phyloP scores from a whole-genome alignment of 345 rosid genomes.

The Gossypium rotundifolium region DNA sequence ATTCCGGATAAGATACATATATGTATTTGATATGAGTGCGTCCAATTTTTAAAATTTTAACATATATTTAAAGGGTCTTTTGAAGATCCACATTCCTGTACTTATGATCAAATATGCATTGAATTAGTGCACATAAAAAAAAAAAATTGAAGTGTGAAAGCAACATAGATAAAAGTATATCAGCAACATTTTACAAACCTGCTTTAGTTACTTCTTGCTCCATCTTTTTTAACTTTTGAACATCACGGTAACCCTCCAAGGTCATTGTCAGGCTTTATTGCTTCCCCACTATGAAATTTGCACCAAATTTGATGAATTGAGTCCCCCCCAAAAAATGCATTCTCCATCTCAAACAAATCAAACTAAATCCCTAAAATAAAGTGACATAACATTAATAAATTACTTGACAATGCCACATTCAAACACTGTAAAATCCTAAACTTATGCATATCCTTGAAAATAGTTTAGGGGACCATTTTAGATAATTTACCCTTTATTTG shows the following conservation, averaged over 20 bases:
- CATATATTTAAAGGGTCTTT: too few species aligned
- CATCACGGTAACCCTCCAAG: not conserved
- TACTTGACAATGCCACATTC: not conserved
- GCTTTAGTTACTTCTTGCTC: conserved; percentile 32
- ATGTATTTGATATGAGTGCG: too few species aligned
- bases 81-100: not conserved
- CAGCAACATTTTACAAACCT: conserved; percentile 22
- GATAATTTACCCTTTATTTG: not conserved
- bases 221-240: conserved; percentile 12
- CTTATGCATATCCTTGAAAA: not conserved
- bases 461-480: not conserved
- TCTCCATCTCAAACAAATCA: conserved; percentile 4
- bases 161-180: not conserved
- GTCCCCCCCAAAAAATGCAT: not conserved
- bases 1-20: too few species aligned
- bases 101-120: not conserved
- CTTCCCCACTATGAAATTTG: conserved; percentile 3
- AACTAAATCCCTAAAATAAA: conserved; percentile 13
- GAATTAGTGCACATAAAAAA: not conserved
- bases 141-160: not conserved
- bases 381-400: not conserved
- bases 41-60: too few species aligned
- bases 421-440: not conserved
- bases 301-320: conserved; percentile 1
- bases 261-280: conserved; percentile 13